Base-by-base conservation (phyloP, 192 early-diverging fungal species). In the Rhizoclosmatium globosum region DNA sequence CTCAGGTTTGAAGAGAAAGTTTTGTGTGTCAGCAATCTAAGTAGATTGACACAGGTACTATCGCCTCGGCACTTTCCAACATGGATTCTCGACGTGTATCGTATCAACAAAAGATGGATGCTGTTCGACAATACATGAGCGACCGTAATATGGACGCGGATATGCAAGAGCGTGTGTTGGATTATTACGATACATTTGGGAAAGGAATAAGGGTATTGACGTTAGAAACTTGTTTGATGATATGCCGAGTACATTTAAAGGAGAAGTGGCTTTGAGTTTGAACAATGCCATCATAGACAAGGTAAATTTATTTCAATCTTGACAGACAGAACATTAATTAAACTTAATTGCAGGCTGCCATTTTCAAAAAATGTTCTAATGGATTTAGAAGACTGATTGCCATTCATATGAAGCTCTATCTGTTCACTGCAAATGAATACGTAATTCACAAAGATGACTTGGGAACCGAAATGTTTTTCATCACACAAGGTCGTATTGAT, bases 131-230 rank as follows among this genome's bases (percentile, higher is more conserved):
- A 66, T 87, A 87, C 81, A 85, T 87, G 84, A 71, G 44, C 59
- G 84, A 87, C 80, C 82, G 84, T 11, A 69, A 81, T 19, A 87
- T 87, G 86, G 86, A 87, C 68, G 68, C 68, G 15, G 78, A 84
- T 41, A 87, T 87, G 86, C 86, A 87, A 77, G 74, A 86, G 53
- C 77, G 86, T 17, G 84, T 87, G 6, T 41, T 82, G n/a, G 82
- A 86, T 48, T 86, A 86, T 75, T 87, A 87, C 75, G 86, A 87
- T 87, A 87, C 61, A 82, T 86, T 3, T 87, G 86, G 86, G 86
- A 87, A 71, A 17, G 86, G 39, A 87, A 87, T 78, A 81, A 74
- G 67, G 86, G 86, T 47, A 86, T 87, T 43, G 86, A 86, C 64
- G 82, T 84, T 31, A 44, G 74, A 44, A 80, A 79, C 38, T 47